Evolutionary conservation across 1,284 basidiomycete genomes (phyloP), one percentile per base, ranked within the genome.

Genomic region (Trichosporon ovoides): DNA sequence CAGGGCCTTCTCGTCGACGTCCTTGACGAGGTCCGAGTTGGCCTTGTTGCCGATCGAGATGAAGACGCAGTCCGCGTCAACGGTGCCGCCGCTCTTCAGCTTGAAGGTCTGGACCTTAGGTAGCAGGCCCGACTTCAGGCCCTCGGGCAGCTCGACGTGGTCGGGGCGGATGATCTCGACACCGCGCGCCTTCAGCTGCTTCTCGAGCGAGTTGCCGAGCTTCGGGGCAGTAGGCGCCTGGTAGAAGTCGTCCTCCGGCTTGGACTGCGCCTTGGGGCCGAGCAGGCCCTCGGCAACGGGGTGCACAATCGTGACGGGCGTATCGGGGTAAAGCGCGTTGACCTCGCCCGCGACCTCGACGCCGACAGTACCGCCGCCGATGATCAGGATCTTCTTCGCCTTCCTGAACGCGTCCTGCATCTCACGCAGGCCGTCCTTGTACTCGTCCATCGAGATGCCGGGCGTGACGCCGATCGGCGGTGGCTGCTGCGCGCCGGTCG

Each of bases 291-390:
- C n/a, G n/a, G n/a, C 55, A 3, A 52, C 50, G 22, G 56, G 38
- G 54, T 74, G 74, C 10, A 73, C 66, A 33, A 71, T 50, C 4
- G 66, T 69, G 40, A 71, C 48, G 13, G 61, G 33, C 59, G 62
- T 71, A 9, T 62, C 52, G n/a, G 73, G 73, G 63, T 70, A 49
- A 34, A 19, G n/a, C 18, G 53, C 43, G 40, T 13, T 34, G 51
- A 56, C 40, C 49, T 55, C 35, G 48, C 81, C 81, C 0, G 77
- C 75, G 43, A 77, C 68, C 61, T 82, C 81, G 31, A 80, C 65
- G 3, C 80, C 80, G 19, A 78, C 78, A 0, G 79, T 68, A 7
- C 81, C 81, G 48, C 73, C 78, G 24, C 78, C 78, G 34, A 79
- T 61, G n/a, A 79, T 57, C 7, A 80, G 64, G 19, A 80, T 57